Percentiles rank a stretch among this genome's conserved stretches.
Evolutionary conservation across 345 rosid genomes (phyloP).

Genomic region (Arabis hirsuta): DNA sequence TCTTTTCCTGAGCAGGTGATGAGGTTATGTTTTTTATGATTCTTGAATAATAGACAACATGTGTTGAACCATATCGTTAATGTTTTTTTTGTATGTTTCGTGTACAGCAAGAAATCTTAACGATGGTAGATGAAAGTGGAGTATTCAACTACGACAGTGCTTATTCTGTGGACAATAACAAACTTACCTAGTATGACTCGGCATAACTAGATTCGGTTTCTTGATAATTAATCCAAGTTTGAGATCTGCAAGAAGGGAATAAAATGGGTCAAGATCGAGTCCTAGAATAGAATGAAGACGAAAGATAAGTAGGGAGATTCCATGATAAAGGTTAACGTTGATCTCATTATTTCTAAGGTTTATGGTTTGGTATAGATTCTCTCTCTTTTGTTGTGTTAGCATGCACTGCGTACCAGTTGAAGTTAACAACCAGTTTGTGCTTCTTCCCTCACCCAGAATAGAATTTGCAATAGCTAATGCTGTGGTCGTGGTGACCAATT

Average conservation of each 20-base stretch:
- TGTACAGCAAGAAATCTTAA: neutral
- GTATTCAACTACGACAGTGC: neutral
- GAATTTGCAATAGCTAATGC: neutral
- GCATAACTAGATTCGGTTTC: neutral
- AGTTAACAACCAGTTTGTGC: neutral
- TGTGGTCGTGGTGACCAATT: neutral
- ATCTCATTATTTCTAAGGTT: neutral
- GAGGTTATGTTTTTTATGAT: neutral
- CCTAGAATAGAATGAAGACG: neutral
- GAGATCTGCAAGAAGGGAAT: neutral
- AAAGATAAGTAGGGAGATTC: neutral
- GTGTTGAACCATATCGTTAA: neutral
- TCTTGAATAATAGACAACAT: neutral
- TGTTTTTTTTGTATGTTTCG: neutral
- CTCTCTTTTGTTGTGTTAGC: neutral
- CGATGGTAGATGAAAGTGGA: neutral
- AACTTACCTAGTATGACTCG: neutral
- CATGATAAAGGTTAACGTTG: neutral
- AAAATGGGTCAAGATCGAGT: neutral
- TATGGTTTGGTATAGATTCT: neutral
- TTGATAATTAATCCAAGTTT: neutral
- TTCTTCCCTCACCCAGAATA: neutral
- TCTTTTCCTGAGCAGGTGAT: constrained; percentile 25
- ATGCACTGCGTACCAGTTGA: neutral
- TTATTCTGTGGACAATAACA: neutral